Percentiles rank a stretch among this genome's conserved stretches.
Conservation (phyloP, 2,329 filamentous ascomycete species). For the Lachnellula cervina region DNA sequence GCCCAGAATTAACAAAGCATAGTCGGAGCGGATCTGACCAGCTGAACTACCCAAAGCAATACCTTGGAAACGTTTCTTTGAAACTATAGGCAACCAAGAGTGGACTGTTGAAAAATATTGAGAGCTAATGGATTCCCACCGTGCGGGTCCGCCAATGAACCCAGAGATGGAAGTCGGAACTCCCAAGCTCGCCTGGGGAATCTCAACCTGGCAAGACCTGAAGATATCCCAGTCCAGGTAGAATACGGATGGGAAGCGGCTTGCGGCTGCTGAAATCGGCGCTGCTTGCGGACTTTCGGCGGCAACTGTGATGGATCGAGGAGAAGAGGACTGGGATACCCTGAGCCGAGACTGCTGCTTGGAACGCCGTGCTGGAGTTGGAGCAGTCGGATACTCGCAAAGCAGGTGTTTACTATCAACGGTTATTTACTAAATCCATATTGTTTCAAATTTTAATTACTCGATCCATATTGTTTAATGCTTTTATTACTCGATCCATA, state of each 20-base stretch:
- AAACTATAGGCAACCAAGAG: slow-evolving; percentile 18
- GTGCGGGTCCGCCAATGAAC: slow-evolving; percentile 6
- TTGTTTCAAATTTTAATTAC: too few species aligned
- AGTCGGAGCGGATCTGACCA: slow-evolving; percentile 37
- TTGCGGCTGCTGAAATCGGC: neutral
- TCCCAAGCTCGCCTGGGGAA: neutral
- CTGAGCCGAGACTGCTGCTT: neutral
- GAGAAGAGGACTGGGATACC: neutral
- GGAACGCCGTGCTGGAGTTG: neutral
- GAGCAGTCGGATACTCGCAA: slow-evolving; percentile 1
- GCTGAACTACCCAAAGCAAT: slow-evolving; percentile 29
- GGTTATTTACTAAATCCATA: too few species aligned
- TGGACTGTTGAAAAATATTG: slow-evolving; percentile 13
- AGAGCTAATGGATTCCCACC: slow-evolving; percentile 16
- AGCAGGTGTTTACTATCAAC: neutral
- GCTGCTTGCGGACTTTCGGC: neutral
- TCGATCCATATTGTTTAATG: too few species aligned
- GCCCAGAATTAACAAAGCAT: slow-evolving; percentile 39
- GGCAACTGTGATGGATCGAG: neutral
- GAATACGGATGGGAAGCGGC: slow-evolving; percentile 12
- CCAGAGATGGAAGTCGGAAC: slow-evolving; percentile 1
- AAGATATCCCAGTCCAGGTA: slow-evolving; percentile 11
- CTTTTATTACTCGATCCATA: too few species aligned
- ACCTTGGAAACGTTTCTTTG: slow-evolving; percentile 16
- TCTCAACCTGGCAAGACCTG: slow-evolving; percentile 4